A percentile compares a stretch with the other conserved stretches of the same genome.
phyloP scores from a whole-genome alignment of 2,329 filamentous ascomycete species.

The Cephalotrichum gorgonifer region DNA sequence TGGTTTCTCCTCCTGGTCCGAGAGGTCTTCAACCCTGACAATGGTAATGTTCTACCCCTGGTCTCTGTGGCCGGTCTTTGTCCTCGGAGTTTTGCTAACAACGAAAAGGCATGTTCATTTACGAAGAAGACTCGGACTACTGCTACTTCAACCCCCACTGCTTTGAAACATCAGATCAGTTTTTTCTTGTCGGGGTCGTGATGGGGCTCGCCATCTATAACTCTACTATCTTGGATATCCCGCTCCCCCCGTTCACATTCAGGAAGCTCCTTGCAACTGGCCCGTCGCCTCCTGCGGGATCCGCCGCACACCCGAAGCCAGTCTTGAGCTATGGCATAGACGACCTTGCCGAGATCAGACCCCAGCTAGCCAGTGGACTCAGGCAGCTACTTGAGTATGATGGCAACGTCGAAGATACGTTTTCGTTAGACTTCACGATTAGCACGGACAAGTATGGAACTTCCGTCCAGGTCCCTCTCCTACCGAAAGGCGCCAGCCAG shows the following conservation, averaged over 20 bases:
- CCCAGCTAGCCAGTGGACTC: slow-evolving; percentile 64
- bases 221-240: slow-evolving; percentile 82
- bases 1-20: slow-evolving; percentile 85
- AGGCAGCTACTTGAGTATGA: slow-evolving; percentile 71
- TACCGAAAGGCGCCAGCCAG: slow-evolving; percentile 59
- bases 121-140: slow-evolving; percentile 80
- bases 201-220: slow-evolving; percentile 90
- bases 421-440: slow-evolving; percentile 72
- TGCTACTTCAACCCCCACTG: slow-evolving; percentile 91
- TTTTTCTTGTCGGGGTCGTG: slow-evolving; percentile 79
- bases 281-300: slow-evolving; percentile 46
- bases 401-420: slow-evolving; percentile 70
- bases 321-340: slow-evolving; percentile 66
- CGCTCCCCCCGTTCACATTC: slow-evolving; percentile 81
- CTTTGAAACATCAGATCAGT: slow-evolving; percentile 86
- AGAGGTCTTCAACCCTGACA: slow-evolving; percentile 83
- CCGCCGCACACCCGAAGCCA: slow-evolving; percentile 45
- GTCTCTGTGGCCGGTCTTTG: not conserved
- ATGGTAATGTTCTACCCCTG: slow-evolving; percentile 49
- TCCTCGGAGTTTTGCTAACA: slow-evolving; percentile 7
- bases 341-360: slow-evolving; percentile 75
- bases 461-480: slow-evolving; percentile 56
- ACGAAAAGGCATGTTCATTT: slow-evolving; percentile 69
- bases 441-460: slow-evolving; percentile 70
- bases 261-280: slow-evolving; percentile 74